phyloP scores from a whole-genome alignment of 768 basidiomycete genomes.

The Rhizopogon vulgaris region DNA sequence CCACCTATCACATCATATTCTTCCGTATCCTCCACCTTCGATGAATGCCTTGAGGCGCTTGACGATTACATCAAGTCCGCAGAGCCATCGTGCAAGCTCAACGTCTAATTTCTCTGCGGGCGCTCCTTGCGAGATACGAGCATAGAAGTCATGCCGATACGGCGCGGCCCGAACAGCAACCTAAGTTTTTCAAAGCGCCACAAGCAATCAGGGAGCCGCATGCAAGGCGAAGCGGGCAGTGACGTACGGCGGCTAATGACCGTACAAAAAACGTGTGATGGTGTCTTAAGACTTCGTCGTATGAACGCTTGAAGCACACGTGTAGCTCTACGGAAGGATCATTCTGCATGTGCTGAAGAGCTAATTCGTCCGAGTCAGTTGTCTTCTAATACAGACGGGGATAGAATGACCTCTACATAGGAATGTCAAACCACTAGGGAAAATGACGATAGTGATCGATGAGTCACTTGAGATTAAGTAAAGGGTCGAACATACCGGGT shows the following conservation, averaged over 20 bases:
- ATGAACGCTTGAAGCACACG: slow-evolving; percentile 65
- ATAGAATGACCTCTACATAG: slow-evolving; percentile 37
- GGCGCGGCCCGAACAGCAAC: slow-evolving; percentile 60
- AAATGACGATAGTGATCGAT: slow-evolving; percentile 1
- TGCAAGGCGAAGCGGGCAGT: not conserved
- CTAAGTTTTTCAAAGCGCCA: slow-evolving; percentile 21
- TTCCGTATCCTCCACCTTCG: slow-evolving; percentile 51
- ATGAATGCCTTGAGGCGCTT: slow-evolving; percentile 48
- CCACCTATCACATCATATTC: slow-evolving; percentile 30
- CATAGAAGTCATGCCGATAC: slow-evolving; percentile 57
- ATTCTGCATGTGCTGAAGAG: slow-evolving; percentile 58
- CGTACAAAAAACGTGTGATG: slow-evolving; percentile 67
- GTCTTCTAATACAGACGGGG: not conserved
- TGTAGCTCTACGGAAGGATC: slow-evolving; percentile 50
- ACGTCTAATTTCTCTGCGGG: slow-evolving; percentile 52
- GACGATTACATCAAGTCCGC: slow-evolving; percentile 51
- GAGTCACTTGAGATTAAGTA: slow-evolving; percentile 3
- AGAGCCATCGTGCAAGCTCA: slow-evolving; percentile 58
- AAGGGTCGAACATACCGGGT: slow-evolving; percentile 44
- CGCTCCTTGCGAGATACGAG: slow-evolving; percentile 55
- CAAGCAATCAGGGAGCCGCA: not conserved
- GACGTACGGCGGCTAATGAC: slow-evolving; percentile 32
- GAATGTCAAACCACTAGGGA: slow-evolving; percentile 56
- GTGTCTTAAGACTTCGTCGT: slow-evolving; percentile 59
- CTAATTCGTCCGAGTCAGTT: slow-evolving; percentile 15